phyloP scores from a whole-genome alignment of 345 rosid genomes.

The Salix dunnii region DNA sequence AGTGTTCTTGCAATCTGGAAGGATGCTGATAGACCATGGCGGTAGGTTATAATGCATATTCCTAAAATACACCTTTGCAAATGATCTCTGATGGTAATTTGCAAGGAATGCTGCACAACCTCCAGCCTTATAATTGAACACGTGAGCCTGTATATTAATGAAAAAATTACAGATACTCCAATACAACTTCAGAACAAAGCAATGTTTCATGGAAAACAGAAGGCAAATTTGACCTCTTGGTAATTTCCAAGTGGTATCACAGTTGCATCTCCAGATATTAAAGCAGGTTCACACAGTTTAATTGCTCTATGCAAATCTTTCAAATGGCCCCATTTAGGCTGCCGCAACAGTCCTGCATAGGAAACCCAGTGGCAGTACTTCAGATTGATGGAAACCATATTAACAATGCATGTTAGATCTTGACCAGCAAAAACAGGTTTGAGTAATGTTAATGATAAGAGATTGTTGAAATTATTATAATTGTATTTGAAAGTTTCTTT shows the following conservation, averaged over 20 bases:
- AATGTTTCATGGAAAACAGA: neutral
- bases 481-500: neutral
- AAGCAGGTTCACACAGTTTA: slow-evolving; percentile 84
- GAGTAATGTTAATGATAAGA: neutral
- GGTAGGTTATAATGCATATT: slow-evolving; percentile 85
- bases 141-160: slow-evolving; percentile 64
- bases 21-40: slow-evolving; percentile 98
- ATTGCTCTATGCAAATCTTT: slow-evolving; percentile 96
- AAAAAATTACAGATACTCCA: neutral
- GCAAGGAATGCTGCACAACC: slow-evolving; percentile 95
- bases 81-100: slow-evolving; percentile 63
- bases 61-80: slow-evolving; percentile 68
- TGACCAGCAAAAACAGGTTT: neutral
- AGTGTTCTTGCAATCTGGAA: slow-evolving; percentile 97
- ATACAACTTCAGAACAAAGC: neutral
- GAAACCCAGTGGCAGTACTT: slow-evolving; percentile 6
- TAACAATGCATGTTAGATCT: neutral
- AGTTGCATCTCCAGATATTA: slow-evolving; percentile 61
- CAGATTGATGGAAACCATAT: slow-evolving; percentile 4
- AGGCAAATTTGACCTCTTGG: slow-evolving; percentile 61
- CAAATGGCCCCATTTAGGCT: slow-evolving; percentile 99
- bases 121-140: slow-evolving; percentile 69
- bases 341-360: slow-evolving; percentile 70
- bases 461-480: neutral
- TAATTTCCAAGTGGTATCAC: slow-evolving; percentile 72